Percentiles rank a stretch among this genome's conserved stretches.
Conservation (phyloP, 2,329 filamentous ascomycete species). For the Botrytis paeoniae region DNA sequence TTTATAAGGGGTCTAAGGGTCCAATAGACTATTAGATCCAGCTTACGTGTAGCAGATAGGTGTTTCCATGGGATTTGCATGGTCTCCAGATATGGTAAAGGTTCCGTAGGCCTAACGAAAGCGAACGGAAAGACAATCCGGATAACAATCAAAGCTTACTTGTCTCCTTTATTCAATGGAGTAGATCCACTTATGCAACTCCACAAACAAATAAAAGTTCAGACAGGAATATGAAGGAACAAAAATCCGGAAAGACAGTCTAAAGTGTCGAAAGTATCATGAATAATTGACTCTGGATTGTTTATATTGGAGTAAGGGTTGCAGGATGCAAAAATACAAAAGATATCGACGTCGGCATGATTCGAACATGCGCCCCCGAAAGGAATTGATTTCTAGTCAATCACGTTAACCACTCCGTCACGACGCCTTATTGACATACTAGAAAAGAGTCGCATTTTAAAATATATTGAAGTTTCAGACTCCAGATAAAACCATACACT, state of each 20-base stretch:
- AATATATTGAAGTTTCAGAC: too few species aligned
- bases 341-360: constrained; percentile 11
- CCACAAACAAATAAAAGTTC: not conserved
- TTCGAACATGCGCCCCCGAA: constrained; percentile 16
- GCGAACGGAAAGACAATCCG: not conserved
- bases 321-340: not conserved
- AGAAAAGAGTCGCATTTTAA: too few species aligned
- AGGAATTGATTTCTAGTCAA: constrained; percentile 14
- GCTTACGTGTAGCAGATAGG: too few species aligned
- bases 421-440: constrained; percentile 4
- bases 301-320: accelerated
- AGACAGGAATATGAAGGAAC: not conserved
- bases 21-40: not conserved
- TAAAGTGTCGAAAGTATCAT: not conserved
- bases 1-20: not conserved
- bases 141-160: not conserved
- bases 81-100: not conserved
- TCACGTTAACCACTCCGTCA: constrained; percentile 15
- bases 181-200: not conserved
- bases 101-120: not conserved
- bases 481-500: not conserved
- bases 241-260: too few species aligned
- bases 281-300: too few species aligned
- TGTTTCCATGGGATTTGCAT: not conserved
- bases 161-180: not conserved